These are phyloP conservation scores for Monosporozyma solicola DNA, from an alignment of 805 yeast genomes.

Conservation along the genomic window DNA sequence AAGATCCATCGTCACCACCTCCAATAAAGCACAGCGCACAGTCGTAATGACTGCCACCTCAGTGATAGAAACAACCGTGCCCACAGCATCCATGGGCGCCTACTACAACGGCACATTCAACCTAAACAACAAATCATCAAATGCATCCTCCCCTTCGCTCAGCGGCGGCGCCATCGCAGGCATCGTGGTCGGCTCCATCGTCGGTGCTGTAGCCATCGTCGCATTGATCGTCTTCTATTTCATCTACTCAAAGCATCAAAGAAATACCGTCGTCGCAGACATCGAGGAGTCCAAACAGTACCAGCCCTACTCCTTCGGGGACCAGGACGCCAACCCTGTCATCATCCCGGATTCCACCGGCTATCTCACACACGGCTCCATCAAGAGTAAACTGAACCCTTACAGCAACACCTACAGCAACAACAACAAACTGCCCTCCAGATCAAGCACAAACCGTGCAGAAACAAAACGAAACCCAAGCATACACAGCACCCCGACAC, in stretches of 20 bases:
- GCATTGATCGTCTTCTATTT: conserved; percentile 36
- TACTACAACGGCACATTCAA: neutral
- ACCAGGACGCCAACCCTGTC: conserved; percentile 24
- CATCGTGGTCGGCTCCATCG: conserved; percentile 44
- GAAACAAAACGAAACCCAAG: neutral
- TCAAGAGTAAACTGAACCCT: neutral
- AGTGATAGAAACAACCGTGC: conserved; percentile 12
- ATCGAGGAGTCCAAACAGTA: conserved; percentile 35
- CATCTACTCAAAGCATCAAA: conserved; percentile 32
- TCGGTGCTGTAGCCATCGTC: conserved; percentile 33
- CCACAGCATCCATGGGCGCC: conserved; percentile 4
- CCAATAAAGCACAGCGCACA: conserved; percentile 16
- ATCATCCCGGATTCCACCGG: conserved; percentile 11
- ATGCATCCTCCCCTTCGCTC: conserved; percentile 4
- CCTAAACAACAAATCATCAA: neutral
- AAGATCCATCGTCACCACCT: conserved; percentile 18
- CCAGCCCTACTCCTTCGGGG: conserved; percentile 31
- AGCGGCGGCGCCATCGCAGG: conserved; percentile 51
- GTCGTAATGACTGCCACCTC: conserved; percentile 23
- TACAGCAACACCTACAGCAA: neutral
- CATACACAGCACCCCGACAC: neutral
- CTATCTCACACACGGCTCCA: neutral
- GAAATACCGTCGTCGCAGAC: conserved; percentile 18
- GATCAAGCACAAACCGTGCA: conserved; percentile 4
- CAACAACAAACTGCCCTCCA: conserved; percentile 7